These are phyloP conservation scores for Radiomyces spectabilis DNA, from an alignment of 192 early-diverging fungal species.

Conservation along the genomic window DNA sequence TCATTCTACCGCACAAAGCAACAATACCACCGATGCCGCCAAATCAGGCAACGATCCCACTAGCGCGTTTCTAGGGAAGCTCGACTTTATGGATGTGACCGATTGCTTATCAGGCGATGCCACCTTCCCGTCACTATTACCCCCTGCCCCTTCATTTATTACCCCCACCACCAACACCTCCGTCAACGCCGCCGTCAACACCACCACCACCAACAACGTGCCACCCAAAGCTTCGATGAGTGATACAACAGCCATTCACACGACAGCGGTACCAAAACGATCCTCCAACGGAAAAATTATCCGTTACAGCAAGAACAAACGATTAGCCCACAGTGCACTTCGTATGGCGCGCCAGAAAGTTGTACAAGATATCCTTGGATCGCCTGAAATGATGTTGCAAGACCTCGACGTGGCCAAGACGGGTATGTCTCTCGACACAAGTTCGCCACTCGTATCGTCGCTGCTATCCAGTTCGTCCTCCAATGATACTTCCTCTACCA, in stretches of 20 bases:
- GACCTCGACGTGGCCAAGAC: background rate
- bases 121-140: too few relatives aligned
- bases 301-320: slow-evolving; percentile 10
- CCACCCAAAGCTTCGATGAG: too few relatives aligned
- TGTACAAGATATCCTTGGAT: background rate
- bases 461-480: background rate
- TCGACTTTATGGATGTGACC: too few relatives aligned
- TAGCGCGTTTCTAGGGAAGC: too few relatives aligned
- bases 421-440: background rate
- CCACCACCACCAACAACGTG: background rate
- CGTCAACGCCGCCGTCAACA: background rate
- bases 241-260: too few relatives aligned
- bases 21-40: background rate
- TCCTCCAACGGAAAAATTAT: slow-evolving; percentile 9
- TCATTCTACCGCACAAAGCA: background rate
- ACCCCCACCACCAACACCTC: background rate
- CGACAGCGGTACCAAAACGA: slow-evolving; percentile 9
- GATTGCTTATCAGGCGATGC: too few relatives aligned
- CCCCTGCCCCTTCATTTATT: background rate
- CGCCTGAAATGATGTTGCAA: background rate
- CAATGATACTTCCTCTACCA: background rate
- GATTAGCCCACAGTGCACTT: slow-evolving; percentile 8
- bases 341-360: background rate
- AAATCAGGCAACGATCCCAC: too few relatives aligned
- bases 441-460: background rate